These are phyloP conservation scores for Lasiosphaeria ovina DNA, from an alignment of 495 filamentous ascomycete genomes.

Conservation along the genomic window DNA sequence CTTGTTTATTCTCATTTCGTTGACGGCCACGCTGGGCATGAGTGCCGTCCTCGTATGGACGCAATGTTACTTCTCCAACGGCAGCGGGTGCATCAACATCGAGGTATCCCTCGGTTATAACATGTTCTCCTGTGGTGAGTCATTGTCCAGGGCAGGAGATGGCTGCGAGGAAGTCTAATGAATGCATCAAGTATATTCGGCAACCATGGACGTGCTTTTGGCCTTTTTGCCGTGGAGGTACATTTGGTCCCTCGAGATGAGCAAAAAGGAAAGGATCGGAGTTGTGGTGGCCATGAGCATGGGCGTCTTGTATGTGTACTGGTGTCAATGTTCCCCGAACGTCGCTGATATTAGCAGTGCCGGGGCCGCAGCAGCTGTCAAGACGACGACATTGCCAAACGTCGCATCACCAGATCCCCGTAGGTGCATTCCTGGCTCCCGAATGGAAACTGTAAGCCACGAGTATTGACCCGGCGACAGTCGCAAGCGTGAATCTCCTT, in stretches of 20 bases:
- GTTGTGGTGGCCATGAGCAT: constrained; percentile 40
- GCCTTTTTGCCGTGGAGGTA: constrained; percentile 36
- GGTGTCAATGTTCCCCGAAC: too few species aligned
- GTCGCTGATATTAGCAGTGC: constrained; percentile 19
- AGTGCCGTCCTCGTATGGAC: constrained; percentile 37
- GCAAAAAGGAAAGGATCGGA: constrained; percentile 34
- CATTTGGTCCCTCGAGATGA: constrained; percentile 35
- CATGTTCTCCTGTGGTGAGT: constrained; percentile 26
- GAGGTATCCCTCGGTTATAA: constrained; percentile 24
- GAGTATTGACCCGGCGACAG: constrained; percentile 2
- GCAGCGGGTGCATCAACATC: constrained; percentile 27
- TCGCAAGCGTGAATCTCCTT: constrained; percentile 22
- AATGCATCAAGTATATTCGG: constrained; percentile 34
- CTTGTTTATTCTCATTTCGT: constrained; percentile 29
- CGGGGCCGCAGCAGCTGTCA: constrained; percentile 29
- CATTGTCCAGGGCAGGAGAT: background rate
- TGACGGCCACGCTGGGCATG: constrained; percentile 33
- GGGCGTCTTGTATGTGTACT: constrained; percentile 36
- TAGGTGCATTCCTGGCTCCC: background rate
- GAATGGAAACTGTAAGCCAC: background rate
- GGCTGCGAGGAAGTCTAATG: constrained; percentile 4
- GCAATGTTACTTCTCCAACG: constrained; percentile 28
- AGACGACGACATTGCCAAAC: constrained; percentile 22
- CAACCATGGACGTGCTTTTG: constrained; percentile 35
- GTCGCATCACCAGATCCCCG: constrained; percentile 6